These are phyloP conservation scores for Zopfia rhizophila DNA, from an alignment of 2,329 filamentous ascomycete genomes.

Conservation along the genomic window DNA sequence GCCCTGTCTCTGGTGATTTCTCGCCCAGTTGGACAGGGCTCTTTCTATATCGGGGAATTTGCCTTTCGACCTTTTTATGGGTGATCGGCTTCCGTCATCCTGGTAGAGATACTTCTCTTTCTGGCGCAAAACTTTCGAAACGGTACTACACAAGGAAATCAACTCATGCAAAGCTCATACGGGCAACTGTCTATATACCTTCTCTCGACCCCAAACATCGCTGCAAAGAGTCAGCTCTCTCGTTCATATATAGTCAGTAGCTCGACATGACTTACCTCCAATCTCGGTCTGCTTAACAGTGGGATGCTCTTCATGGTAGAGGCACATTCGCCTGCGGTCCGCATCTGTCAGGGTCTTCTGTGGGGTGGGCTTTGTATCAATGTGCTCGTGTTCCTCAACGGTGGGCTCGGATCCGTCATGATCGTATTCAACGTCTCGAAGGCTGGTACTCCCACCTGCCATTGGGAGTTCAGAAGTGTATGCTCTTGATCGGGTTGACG, in stretches of 20 bases:
- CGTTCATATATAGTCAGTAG: constrained; percentile 25
- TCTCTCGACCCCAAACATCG: constrained; percentile 94
- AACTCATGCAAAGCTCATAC: constrained; percentile 13
- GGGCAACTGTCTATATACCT: constrained; percentile 71
- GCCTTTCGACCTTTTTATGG: constrained; percentile 83
- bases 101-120: constrained; percentile 93
- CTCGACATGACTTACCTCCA: constrained; percentile 69
- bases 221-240: constrained; percentile 57
- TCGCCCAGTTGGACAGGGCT: constrained; percentile 86
- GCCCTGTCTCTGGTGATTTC: constrained; percentile 81
- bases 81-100: constrained; percentile 81
- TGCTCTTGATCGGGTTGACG: constrained; percentile 46
- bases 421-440: constrained; percentile 47
- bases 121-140: constrained; percentile 95
- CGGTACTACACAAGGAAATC: constrained; percentile 72
- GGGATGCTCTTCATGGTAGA: constrained; percentile 90
- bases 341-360: constrained; percentile 90
- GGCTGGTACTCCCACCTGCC: constrained; percentile 32
- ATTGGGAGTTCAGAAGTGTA: constrained; percentile 22
- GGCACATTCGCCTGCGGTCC: constrained; percentile 91
- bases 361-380: constrained; percentile 63
- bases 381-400: constrained; percentile 37
- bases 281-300: constrained; percentile 96
- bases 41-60: constrained; percentile 93
- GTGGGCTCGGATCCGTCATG: constrained; percentile 36